Percentiles rank a stretch among this genome's conserved stretches.
These are phyloP conservation scores for Backusella westeae DNA, from an alignment of 192 early-diverging fungal genomes.

Conservation along the genomic window DNA sequence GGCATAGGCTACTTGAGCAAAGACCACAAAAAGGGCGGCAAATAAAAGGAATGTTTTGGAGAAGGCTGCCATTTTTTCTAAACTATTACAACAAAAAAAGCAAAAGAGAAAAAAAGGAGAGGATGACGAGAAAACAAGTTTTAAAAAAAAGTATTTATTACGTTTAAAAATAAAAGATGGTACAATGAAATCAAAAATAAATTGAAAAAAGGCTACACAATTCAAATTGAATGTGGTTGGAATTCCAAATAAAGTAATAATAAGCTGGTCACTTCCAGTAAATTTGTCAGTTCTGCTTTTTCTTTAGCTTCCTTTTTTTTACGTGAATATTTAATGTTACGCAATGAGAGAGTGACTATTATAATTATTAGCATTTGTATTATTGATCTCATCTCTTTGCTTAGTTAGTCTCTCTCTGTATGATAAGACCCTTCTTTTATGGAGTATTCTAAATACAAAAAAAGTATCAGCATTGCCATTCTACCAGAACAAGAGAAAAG, in stretches of 20 bases:
- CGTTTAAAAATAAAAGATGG: not conserved
- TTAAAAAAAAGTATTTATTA: not conserved
- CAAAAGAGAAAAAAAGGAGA: not conserved
- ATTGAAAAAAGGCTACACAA: constrained; percentile 3
- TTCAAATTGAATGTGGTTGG: constrained; percentile 4
- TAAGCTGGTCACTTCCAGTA: not conserved
- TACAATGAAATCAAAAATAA: constrained; percentile 5
- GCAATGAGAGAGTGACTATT: not conserved
- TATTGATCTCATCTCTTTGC: not conserved
- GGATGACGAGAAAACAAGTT: not conserved
- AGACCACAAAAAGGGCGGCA: not conserved
- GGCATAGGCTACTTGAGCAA: constrained; percentile 18
- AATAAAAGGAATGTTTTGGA: constrained; percentile 10
- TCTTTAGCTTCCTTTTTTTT: not conserved
- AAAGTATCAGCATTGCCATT: not conserved
- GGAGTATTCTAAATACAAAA: not conserved
- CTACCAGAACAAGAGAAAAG: not conserved
- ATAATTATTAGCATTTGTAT: not conserved
- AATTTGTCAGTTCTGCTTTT: not conserved
- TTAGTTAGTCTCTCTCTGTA: not conserved
- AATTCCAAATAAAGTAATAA: not conserved
- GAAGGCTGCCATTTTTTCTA: not conserved
- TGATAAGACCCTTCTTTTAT: not conserved
- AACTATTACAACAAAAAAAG: not conserved
- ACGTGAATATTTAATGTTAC: not conserved